Evolutionary conservation across 768 basidiomycete genomes (phyloP).

Genomic region (Lactarius trivialis): DNA sequence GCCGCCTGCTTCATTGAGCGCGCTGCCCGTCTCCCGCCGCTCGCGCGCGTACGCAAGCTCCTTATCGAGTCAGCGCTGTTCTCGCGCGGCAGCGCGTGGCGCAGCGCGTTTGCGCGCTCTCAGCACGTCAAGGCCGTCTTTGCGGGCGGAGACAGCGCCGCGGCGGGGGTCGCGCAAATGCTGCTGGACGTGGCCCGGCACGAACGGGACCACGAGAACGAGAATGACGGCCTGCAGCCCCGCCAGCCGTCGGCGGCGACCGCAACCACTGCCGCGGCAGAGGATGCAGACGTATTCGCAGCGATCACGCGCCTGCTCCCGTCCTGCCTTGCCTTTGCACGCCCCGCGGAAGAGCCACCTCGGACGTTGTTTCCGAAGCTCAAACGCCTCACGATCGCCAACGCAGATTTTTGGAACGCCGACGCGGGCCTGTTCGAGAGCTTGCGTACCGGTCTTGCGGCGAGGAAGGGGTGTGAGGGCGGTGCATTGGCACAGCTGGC

Average conservation of each 20-base stretch:
- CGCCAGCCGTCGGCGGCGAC: neutral
- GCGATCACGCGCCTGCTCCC: constrained; percentile 11
- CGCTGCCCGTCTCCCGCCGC: constrained; percentile 13
- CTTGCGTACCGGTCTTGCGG: constrained; percentile 10
- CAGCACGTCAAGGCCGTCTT: constrained; percentile 6
- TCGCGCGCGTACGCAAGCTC: constrained; percentile 4
- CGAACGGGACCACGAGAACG: neutral
- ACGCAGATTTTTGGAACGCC: constrained; percentile 4
- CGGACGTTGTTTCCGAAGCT: constrained; percentile 6
- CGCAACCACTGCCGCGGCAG: neutral
- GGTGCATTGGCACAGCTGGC: constrained; percentile 7
- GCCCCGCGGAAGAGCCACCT: neutral
- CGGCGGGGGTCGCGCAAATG: constrained; percentile 6
- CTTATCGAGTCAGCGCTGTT: constrained; percentile 14
- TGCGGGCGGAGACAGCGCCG: constrained; percentile 6
- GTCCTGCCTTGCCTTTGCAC: constrained; percentile 5
- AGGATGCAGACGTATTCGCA: constrained; percentile 4
- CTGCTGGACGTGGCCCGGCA: neutral
- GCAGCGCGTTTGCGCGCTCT: neutral
- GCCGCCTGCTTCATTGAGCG: constrained; percentile 12
- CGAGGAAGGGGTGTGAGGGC: neutral
- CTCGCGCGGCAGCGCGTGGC: constrained; percentile 4
- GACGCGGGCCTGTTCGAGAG: constrained; percentile 9
- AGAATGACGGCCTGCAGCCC: neutral
- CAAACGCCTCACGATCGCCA: constrained; percentile 11